Evolutionary conservation across 2,329 filamentous ascomycete species (phyloP).

Genomic region (Calonectria crousiana): DNA sequence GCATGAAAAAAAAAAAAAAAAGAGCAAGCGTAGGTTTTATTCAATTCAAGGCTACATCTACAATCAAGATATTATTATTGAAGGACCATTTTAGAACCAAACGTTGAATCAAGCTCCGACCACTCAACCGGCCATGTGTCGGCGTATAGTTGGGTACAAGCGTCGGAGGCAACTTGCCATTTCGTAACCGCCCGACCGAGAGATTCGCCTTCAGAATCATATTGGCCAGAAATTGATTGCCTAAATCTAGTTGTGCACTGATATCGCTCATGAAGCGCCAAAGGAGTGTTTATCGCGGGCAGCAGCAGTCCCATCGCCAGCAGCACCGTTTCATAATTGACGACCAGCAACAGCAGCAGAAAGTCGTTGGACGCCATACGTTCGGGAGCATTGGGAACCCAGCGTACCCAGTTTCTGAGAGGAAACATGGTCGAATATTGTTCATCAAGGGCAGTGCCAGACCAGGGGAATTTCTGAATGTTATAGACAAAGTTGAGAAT

Average conservation of each 20-base stretch:
- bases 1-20: not conserved
- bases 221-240: not conserved
- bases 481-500: constrained; percentile 7
- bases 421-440: constrained; percentile 4
- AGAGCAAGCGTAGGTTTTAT: not conserved
- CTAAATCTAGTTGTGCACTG: not conserved
- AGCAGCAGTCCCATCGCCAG: not conserved
- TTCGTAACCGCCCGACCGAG: not conserved
- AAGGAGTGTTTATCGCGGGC: not conserved
- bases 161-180: not conserved
- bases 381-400: not conserved
- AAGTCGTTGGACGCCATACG: not conserved
- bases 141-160: not conserved
- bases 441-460: not conserved
- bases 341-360: not conserved
- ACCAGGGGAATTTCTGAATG: not conserved
- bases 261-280: not conserved
- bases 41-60: not conserved
- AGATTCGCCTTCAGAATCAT: not conserved
- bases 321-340: not conserved
- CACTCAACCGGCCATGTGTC: not conserved
- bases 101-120: not conserved
- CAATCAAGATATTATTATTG: not conserved
- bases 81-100: not conserved
- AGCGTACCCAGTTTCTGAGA: not conserved